phyloP scores from a whole-genome alignment of 257 asterid genomes.

The Nicotiana tabacum region DNA sequence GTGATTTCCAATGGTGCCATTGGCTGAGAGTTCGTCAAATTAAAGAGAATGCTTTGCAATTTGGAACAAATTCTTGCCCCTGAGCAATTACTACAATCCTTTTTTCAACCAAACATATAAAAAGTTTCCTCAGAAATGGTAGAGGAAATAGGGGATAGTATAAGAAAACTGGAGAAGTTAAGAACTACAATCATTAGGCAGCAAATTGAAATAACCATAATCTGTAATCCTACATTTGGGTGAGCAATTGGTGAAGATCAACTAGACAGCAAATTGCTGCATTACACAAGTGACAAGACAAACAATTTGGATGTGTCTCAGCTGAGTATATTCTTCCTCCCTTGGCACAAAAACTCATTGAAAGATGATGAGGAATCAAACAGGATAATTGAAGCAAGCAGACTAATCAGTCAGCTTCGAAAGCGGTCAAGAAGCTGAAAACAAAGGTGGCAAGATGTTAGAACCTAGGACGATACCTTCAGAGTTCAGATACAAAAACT shows the following conservation, averaged over 20 bases:
- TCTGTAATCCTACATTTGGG: not conserved
- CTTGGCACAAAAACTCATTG: not conserved
- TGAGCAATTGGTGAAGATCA: not conserved
- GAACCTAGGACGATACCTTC: not conserved
- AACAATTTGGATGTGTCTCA: not conserved
- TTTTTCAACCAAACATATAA: not conserved
- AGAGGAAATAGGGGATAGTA: not conserved
- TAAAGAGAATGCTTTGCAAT: not conserved
- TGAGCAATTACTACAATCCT: not conserved
- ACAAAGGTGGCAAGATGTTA: not conserved
- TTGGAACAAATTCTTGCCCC: not conserved
- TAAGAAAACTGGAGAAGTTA: not conserved
- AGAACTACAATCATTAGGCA: not conserved
- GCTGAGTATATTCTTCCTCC: not conserved
- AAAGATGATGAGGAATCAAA: not conserved
- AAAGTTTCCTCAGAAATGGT: not conserved
- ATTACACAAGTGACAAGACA: not conserved
- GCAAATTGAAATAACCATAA: not conserved
- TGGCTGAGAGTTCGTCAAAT: not conserved
- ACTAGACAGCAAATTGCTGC: not conserved
- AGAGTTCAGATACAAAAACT: not conserved
- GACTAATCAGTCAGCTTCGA: not conserved
- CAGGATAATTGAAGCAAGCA: not conserved
- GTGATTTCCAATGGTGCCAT: not conserved
- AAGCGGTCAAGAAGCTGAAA: conserved; percentile 11